Evolutionary conservation across 176 grass and related monocot genomes (phyloP), one percentile per base, ranked within the genome.

Genomic region (Aegilops bicornis): DNA sequence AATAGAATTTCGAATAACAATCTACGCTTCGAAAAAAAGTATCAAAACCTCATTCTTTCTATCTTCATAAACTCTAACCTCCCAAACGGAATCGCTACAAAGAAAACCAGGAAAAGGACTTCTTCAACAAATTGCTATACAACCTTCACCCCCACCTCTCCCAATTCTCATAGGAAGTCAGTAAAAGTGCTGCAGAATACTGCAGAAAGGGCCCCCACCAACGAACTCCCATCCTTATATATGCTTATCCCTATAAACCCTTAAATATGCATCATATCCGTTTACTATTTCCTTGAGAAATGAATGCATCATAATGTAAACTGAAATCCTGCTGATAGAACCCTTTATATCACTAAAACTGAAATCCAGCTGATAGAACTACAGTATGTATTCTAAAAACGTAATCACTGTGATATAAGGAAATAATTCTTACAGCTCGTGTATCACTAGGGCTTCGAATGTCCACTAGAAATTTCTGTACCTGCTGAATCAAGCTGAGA

Each of bases 401-500:
- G 39, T 35, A 85, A 54, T 76, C 73, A 76, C 27, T 52, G 82
- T 1, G 7, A 12, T 77, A 85, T 27, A 76, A 76, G 54, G 25
- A 50, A 48, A 19, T 39, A 19, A 48, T 87, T 88, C 84, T 89
- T 94, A 99, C 94, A 80, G 87, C 88, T 93, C 89, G 92, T 68
- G 94, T 63, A 87, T 94, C 92, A 65, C 76, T 81, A 68, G 79
- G 32, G 10, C 79, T 86, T 31, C 19, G 80, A 32, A 91, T 85
- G 73, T 96, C 94, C 31, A 90, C 59, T 22, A 96, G 86, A 80
- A 94, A 92, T 69, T 99, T 92, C 24, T 99, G 92, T 52, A 91
- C 77, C 79, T 94, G 94, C 76, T 99, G 90, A 89, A 96, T 94
- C 81, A 99, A 91, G 65, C 94, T 99, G 90, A 93, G 80, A 84